Conservation (phyloP, 371 early-diverging fungal genomes). For the Haplosporangium sp. region DNA sequence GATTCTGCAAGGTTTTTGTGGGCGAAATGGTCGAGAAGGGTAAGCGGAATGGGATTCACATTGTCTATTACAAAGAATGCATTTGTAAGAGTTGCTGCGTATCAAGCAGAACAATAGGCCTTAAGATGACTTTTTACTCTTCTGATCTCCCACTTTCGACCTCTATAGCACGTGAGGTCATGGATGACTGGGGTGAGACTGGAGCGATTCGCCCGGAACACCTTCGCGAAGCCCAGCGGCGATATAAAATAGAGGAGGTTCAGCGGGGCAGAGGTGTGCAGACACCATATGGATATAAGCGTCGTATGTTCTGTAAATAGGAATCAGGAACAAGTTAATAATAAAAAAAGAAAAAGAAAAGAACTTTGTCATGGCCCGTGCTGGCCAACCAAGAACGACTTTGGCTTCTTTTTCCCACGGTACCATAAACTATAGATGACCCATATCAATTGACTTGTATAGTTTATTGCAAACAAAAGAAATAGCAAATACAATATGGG, state of each 20-base stretch:
- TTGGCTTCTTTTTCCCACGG: too few relatives aligned
- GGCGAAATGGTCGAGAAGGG: slow-evolving; percentile 95
- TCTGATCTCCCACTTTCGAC: neutral
- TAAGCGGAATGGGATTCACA: slow-evolving; percentile 14
- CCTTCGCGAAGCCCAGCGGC: slow-evolving; percentile 90
- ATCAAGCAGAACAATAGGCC: neutral
- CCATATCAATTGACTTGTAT: too few relatives aligned
- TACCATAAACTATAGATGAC: too few relatives aligned
- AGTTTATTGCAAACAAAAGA: too few relatives aligned
- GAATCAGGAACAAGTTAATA: neutral
- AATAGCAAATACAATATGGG: too few relatives aligned
- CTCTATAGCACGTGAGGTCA: slow-evolving; percentile 69
- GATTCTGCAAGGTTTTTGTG: slow-evolving; percentile 95
- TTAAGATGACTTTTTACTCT: neutral
- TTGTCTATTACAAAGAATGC: neutral
- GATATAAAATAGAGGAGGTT: slow-evolving; percentile 65
- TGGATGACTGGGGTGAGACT: slow-evolving; percentile 76
- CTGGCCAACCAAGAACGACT: too few relatives aligned
- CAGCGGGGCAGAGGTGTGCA: slow-evolving; percentile 31
- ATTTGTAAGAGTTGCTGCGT: neutral
- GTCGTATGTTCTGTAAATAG: slow-evolving; percentile 43
- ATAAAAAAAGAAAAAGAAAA: too few relatives aligned
- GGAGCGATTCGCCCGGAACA: slow-evolving; percentile 85
- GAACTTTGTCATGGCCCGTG: too few relatives aligned
- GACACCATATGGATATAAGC: slow-evolving; percentile 35